Conservation (phyloP, 768 basidiomycete genomes). For the Amanita phalloides region DNA sequence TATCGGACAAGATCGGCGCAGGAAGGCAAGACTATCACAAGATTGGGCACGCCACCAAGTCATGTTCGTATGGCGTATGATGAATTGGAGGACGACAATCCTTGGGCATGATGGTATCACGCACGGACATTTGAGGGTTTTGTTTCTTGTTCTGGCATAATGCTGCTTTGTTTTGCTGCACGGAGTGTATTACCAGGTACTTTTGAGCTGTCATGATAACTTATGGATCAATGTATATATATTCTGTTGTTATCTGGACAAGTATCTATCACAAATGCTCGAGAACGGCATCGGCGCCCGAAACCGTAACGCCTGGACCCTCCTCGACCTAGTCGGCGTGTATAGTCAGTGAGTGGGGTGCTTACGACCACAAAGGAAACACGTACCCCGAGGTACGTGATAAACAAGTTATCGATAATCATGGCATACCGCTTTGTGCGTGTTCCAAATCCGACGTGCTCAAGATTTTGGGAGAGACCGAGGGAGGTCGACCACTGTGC, state of each 20-base stretch:
- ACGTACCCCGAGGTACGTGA: slow-evolving; percentile 49
- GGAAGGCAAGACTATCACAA: slow-evolving; percentile 15
- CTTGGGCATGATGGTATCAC: slow-evolving; percentile 35
- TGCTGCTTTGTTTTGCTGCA: too few species aligned
- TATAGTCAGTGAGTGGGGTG: slow-evolving; percentile 1
- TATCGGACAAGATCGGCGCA: neutral
- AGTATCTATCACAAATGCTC: slow-evolving; percentile 20
- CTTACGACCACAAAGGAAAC: neutral
- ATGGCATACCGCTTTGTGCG: slow-evolving; percentile 56
- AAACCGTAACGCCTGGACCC: slow-evolving; percentile 39
- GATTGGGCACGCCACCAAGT: slow-evolving; percentile 32
- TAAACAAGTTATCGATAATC: slow-evolving; percentile 58
- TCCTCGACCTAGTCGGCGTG: slow-evolving; percentile 31
- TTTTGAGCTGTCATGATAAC: neutral
- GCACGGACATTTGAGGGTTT: too few species aligned
- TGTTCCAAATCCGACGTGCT: slow-evolving; percentile 35
- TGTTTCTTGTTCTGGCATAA: too few species aligned
- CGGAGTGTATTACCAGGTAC: too few species aligned
- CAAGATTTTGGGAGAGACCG: slow-evolving; percentile 45
- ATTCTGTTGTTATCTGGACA: neutral
- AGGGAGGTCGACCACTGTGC: slow-evolving; percentile 47
- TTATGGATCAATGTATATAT: neutral
- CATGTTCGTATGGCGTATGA: slow-evolving; percentile 32
- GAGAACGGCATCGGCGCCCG: slow-evolving; percentile 48
- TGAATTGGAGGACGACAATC: slow-evolving; percentile 40